Evolutionary conservation across 2,329 filamentous ascomycete species (phyloP).

Genomic region (Verticillium albo-atrum): DNA sequence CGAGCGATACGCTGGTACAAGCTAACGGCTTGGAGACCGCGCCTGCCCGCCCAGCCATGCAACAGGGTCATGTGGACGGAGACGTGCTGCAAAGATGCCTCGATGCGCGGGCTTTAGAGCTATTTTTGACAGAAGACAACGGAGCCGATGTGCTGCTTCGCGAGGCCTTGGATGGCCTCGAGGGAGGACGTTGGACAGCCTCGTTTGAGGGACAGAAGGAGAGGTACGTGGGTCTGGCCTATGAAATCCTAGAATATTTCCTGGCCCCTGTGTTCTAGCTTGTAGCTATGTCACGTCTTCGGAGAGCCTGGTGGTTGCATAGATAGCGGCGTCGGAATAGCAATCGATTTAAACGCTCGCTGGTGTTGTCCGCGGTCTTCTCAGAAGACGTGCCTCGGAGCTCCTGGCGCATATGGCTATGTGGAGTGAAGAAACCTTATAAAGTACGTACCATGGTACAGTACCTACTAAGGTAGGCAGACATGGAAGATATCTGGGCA

Average conservation of each 20-base stretch:
- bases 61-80: slow-evolving; percentile 59
- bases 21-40: slow-evolving; percentile 18
- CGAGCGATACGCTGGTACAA: slow-evolving; percentile 36
- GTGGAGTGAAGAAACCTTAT: too few relatives aligned
- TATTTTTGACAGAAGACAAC: slow-evolving; percentile 28
- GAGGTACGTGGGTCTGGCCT: slow-evolving; percentile 44
- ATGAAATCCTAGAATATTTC: slow-evolving; percentile 50
- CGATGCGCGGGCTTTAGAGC: slow-evolving; percentile 38
- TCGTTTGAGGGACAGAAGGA: slow-evolving; percentile 20
- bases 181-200: slow-evolving; percentile 36
- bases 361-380: too few relatives aligned
- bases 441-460: too few relatives aligned
- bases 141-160: slow-evolving; percentile 33
- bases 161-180: slow-evolving; percentile 44
- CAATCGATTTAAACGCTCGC: too few relatives aligned
- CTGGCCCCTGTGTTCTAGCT: slow-evolving; percentile 43
- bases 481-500: too few relatives aligned
- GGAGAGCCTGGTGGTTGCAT: background rate
- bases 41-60: background rate
- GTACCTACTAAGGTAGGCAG: too few relatives aligned
- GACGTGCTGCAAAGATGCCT: slow-evolving; percentile 57
- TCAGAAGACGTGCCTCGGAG: too few relatives aligned
- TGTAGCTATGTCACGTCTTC: background rate
- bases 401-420: too few relatives aligned
- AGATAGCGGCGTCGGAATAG: background rate